Base-by-base conservation (phyloP, 345 rosid species). In the Populus simonii region DNA sequence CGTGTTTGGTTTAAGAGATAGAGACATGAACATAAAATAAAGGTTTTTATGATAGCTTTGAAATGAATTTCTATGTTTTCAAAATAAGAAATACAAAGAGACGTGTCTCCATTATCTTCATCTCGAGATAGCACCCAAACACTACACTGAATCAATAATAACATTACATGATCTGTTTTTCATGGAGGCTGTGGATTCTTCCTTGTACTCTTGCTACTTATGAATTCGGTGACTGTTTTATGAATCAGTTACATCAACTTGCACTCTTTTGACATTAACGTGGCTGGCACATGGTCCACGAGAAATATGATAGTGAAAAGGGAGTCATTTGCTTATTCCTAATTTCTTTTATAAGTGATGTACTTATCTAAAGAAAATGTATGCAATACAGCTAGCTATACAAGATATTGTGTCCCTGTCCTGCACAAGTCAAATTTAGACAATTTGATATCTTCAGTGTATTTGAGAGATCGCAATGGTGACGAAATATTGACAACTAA, bases 251-350 rank as follows among this genome's bases (percentile, higher is more conserved):
- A 3, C 9, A n/a, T n/a, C 65, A 74, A 68, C 62, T 68, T 27
- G 16, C 38, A 59, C 68, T 59, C 74, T 25, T 43, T 69, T 74
- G 55, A 43, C 62, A 62, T 68, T 15, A 55, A 55, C 68, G 70
- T 68, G 12, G 78, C 70, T 31, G 82, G 63, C 70, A 68, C 49
- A 43, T 73, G 77, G 61, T 39, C 63, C 68, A 31, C 61, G 0
- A 55, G 18, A 51, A 73, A 20, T 49, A 16, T 49, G 12, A 18
- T 17, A 68, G 29, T 51, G 15, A 5, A 63, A 74, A 62, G 36
- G 20, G 20, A 35, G 36, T 67, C 38, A 33, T 7, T 67, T 12
- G 10, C 8, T 12, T 67, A 13, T 13, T 47, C 51, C 51, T 15
- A 3, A 47, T 47, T 47, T 1, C 0, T 47, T 47, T 47, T 47